Evolutionary conservation across 2,329 filamentous ascomycete genomes (phyloP).

Genomic region (Aureobasidium sp.): DNA sequence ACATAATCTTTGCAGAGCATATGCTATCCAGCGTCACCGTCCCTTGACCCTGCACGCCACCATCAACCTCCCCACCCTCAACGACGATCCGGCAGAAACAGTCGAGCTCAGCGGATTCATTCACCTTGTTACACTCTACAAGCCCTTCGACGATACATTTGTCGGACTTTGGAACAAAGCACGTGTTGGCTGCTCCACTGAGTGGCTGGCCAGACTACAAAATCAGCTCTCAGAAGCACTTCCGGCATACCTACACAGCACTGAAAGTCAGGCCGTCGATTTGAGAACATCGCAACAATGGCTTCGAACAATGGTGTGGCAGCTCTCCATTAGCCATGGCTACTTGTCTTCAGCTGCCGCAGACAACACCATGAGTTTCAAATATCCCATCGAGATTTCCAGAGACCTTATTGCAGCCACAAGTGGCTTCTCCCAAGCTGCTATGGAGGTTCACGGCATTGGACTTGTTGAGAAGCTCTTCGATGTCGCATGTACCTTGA

Average conservation of each 20-base stretch:
- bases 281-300: conserved; percentile 64
- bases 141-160: conserved; percentile 57
- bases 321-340: conserved; percentile 59
- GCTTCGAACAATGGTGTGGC: conserved; percentile 66
- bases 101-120: conserved; percentile 53
- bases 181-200: conserved; percentile 37
- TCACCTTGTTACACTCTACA: conserved; percentile 54
- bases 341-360: conserved; percentile 50
- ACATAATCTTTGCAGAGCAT: conserved; percentile 42
- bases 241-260: conserved; percentile 50
- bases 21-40: conserved; percentile 57
- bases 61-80: conserved; percentile 45
- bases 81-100: conserved; percentile 47
- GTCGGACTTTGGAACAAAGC: conserved; percentile 59
- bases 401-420: conserved; percentile 56
- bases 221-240: conserved; percentile 47
- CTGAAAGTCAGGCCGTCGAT: conserved; percentile 62
- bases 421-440: conserved; percentile 62
- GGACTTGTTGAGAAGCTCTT: conserved; percentile 76
- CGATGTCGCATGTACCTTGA: conserved; percentile 65
- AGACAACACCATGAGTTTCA: conserved; percentile 55
- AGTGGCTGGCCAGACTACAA: conserved; percentile 42
- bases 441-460: conserved; percentile 67
- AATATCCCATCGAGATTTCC: conserved; percentile 56
- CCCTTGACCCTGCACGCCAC: conserved; percentile 56